Conservation (phyloP, 2,329 filamentous ascomycete species). For the Whalleya microplaca region DNA sequence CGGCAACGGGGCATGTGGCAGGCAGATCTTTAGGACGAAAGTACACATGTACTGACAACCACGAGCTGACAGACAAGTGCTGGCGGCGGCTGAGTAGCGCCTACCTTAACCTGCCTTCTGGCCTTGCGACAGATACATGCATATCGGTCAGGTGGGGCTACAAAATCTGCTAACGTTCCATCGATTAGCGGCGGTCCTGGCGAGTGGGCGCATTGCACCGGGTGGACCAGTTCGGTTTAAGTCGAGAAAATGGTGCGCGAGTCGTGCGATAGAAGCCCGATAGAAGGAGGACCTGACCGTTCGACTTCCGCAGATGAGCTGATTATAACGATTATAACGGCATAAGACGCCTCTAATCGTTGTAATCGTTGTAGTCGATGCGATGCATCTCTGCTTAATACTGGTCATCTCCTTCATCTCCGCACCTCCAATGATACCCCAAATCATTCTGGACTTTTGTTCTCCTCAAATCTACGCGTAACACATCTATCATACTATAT, state of each 20-base stretch:
- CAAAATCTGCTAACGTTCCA: not conserved
- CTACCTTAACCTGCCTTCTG: not conserved
- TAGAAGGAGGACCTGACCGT: not conserved
- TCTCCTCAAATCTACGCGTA: too few species aligned
- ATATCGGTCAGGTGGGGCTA: not conserved
- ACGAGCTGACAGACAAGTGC: not conserved
- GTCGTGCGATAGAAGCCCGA: slow-evolving; percentile 23
- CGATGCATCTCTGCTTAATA: too few species aligned
- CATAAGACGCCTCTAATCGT: too few species aligned
- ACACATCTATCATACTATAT: too few species aligned
- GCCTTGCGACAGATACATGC: not conserved
- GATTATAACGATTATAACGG: too few species aligned
- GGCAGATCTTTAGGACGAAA: not conserved
- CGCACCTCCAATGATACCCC: too few species aligned
- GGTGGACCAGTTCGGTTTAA: slow-evolving; percentile 7
- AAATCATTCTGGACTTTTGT: too few species aligned
- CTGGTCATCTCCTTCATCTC: too few species aligned
- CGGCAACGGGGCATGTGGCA: slow-evolving; percentile 22
- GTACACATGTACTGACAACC: not conserved
- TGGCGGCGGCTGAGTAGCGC: not conserved
- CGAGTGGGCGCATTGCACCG: slow-evolving; percentile 13
- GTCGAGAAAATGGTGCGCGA: slow-evolving; percentile 16
- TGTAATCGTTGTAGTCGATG: too few species aligned
- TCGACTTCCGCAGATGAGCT: slow-evolving; percentile 10
- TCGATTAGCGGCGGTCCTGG: slow-evolving; percentile 4